These are phyloP conservation scores for Mycena maculata DNA, from an alignment of 768 basidiomycete genomes.

Conservation along the genomic window DNA sequence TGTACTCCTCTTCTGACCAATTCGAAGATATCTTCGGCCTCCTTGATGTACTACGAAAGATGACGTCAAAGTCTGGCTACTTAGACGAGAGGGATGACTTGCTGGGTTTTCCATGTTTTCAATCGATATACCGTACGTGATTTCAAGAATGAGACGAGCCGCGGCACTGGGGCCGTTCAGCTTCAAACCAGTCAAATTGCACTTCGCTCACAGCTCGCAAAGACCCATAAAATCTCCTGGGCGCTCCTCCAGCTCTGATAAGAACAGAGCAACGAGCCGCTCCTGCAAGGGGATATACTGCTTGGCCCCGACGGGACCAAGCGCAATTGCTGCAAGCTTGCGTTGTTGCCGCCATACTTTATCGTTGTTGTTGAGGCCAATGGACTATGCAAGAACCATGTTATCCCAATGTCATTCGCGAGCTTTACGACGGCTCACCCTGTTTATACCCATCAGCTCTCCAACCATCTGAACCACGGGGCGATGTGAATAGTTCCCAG, in stretches of 20 bases:
- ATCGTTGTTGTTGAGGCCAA: constrained; percentile 15
- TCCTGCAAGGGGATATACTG: constrained; percentile 3
- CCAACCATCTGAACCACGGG: constrained; percentile 17
- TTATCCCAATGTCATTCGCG: background rate
- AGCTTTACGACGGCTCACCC: background rate
- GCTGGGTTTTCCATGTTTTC: background rate
- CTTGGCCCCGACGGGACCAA: background rate
- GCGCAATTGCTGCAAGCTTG: background rate
- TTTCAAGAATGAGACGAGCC: constrained; percentile 4
- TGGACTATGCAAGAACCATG: background rate
- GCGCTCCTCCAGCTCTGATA: constrained; percentile 9
- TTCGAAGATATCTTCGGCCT: background rate
- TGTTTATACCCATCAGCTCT: constrained; percentile 20
- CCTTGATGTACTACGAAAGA: background rate
- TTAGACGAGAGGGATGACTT: background rate
- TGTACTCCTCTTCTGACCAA: background rate
- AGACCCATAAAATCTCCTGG: background rate
- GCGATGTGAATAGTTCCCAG: constrained; percentile 22
- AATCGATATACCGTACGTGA: constrained; percentile 7
- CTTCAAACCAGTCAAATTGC: background rate
- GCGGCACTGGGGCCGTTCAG: background rate
- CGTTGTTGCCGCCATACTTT: constrained; percentile 16
- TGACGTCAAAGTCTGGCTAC: background rate
- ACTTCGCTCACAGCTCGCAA: background rate
- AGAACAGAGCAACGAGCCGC: background rate